Conservation (phyloP, 2,329 filamentous ascomycete species). For the Apiospora hydei region DNA sequence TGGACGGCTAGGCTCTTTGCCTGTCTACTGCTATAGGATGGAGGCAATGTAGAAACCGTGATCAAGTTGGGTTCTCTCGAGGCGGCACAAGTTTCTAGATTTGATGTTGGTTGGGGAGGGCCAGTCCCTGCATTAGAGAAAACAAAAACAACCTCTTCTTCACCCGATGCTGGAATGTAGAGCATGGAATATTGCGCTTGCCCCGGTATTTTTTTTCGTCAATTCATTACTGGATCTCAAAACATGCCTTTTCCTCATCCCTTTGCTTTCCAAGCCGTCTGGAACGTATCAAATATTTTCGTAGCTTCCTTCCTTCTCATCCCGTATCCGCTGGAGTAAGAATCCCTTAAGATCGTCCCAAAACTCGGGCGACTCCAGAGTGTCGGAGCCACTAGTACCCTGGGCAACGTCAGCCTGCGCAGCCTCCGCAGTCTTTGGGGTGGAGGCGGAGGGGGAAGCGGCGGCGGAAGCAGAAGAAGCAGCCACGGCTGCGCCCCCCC, state of each 20-base stretch:
- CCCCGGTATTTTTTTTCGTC: slow-evolving; percentile 18
- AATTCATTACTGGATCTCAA: slow-evolving; percentile 22
- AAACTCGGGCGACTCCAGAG: slow-evolving; percentile 76
- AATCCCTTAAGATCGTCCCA: slow-evolving; percentile 88
- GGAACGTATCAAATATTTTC: slow-evolving; percentile 72
- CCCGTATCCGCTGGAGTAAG: slow-evolving; percentile 78
- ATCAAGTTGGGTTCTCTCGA: slow-evolving; percentile 21
- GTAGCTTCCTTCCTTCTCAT: slow-evolving; percentile 70
- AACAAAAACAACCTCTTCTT: slow-evolving; percentile 34
- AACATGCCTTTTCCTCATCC: slow-evolving; percentile 39
- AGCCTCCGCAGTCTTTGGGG: slow-evolving; percentile 47
- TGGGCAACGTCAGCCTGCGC: slow-evolving; percentile 54
- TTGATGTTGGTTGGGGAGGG: slow-evolving; percentile 42
- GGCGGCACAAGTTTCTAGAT: slow-evolving; percentile 38
- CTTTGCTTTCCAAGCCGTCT: slow-evolving; percentile 69
- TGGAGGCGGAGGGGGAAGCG: slow-evolving; percentile 50
- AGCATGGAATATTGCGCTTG: slow-evolving; percentile 31
- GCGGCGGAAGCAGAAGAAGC: slow-evolving; percentile 45
- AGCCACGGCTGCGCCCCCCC: slow-evolving; percentile 66
- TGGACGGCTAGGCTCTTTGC: slow-evolving; percentile 8
- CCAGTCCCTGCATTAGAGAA: slow-evolving; percentile 39
- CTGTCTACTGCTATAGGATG: slow-evolving; percentile 19
- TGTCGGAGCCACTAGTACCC: slow-evolving; percentile 62
- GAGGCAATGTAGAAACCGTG: slow-evolving; percentile 5
- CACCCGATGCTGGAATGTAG: slow-evolving; percentile 36